Conservation (phyloP, 176 grass and related monocot species). For the Juncus inflexus region DNA sequence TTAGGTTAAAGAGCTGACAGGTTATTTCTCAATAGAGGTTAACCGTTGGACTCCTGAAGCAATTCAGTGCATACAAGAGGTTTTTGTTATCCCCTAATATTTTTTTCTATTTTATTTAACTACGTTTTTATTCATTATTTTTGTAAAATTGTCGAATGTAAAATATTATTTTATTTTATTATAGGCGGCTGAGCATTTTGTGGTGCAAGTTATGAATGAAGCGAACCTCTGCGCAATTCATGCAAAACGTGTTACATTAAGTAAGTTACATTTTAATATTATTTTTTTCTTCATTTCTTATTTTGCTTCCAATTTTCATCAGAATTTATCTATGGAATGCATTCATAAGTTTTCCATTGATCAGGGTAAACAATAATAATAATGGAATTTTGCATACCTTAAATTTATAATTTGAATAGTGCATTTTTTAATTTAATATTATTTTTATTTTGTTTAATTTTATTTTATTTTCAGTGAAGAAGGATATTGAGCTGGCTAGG, state of each 20-base stretch:
- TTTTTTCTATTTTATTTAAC: conserved; percentile 1
- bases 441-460: not conserved
- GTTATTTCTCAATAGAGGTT: conserved; percentile 14
- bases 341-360: not conserved
- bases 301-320: not conserved
- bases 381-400: not conserved
- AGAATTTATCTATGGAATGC: not conserved
- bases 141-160: not conserved
- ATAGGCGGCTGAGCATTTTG: conserved; percentile 55
- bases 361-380: not conserved
- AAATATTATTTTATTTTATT: conserved; percentile 2
- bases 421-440: no score
- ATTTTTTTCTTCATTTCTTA: conserved; percentile 11
- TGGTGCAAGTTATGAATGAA: conserved; percentile 45
- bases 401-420: no score
- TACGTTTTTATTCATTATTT: not conserved
- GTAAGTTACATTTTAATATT: conserved; percentile 40
- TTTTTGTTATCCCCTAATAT: not conserved
- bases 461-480: conserved; percentile 52
- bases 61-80: conserved; percentile 38
- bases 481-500: conserved; percentile 85
- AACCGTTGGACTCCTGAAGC: conserved; percentile 38
- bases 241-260: conserved; percentile 53
- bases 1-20: conserved; percentile 59
- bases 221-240: conserved; percentile 57